These are phyloP conservation scores for Colletotrichum tropicicola DNA, from an alignment of 2,329 filamentous ascomycete genomes.

Conservation along the genomic window DNA sequence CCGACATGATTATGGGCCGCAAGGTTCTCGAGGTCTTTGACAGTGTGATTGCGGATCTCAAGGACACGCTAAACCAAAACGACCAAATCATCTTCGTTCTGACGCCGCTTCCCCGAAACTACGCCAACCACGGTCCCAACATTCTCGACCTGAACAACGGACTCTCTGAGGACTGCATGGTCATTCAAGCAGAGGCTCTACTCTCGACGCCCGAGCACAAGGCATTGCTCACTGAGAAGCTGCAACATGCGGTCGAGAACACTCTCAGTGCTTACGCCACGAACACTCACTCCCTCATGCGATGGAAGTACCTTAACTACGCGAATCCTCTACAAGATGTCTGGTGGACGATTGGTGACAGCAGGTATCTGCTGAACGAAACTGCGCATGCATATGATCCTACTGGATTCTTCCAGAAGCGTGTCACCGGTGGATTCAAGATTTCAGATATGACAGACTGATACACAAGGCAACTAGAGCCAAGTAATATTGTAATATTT, in stretches of 20 bases:
- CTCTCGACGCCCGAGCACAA: conserved; percentile 37
- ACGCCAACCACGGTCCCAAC: neutral
- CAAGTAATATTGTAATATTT: neutral
- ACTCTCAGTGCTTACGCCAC: conserved; percentile 8
- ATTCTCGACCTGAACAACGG: conserved; percentile 6
- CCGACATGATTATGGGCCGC: neutral
- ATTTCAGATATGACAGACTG: neutral
- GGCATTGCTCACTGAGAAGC: conserved; percentile 40
- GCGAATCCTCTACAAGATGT: conserved; percentile 40
- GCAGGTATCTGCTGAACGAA: conserved; percentile 28
- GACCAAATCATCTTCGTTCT: conserved; percentile 11
- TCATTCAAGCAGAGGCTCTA: neutral
- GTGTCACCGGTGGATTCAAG: conserved; percentile 40
- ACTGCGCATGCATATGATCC: conserved; percentile 40
- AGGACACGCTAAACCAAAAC: neutral
- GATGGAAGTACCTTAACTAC: conserved; percentile 48
- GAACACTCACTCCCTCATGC: conserved; percentile 25
- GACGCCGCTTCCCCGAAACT: conserved; percentile 20
- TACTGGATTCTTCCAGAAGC: conserved; percentile 41
- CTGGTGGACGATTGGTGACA: conserved; percentile 39
- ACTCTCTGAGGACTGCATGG: neutral
- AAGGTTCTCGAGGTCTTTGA: neutral
- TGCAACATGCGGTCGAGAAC: conserved; percentile 22
- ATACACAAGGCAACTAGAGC: neutral
- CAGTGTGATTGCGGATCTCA: neutral